Percentiles rank a stretch among this genome's conserved stretches.
phyloP scores from a whole-genome alignment of 306 rosid genomes.

The Quercus suber region DNA sequence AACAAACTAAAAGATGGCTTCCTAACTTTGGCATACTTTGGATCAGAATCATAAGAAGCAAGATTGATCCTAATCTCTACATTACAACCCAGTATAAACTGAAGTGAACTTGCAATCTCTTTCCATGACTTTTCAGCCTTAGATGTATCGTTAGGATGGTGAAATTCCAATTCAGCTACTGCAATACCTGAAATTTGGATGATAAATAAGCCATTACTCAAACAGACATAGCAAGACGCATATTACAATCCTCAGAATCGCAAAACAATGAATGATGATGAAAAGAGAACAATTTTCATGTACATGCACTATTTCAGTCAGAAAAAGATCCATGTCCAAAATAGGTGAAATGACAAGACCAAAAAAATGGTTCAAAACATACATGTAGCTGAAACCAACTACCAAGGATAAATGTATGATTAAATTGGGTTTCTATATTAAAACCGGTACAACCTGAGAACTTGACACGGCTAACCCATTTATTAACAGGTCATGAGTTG shows the following conservation, averaged over 20 bases:
- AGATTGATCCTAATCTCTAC: constrained; percentile 71
- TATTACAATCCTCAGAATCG: neutral
- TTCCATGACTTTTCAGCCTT: constrained; percentile 86
- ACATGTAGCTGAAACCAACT: neutral
- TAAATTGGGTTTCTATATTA: neutral
- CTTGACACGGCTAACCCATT: too few species aligned
- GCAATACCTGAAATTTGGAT: constrained; percentile 55
- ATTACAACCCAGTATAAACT: constrained; percentile 56
- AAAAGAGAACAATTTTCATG: neutral
- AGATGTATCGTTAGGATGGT: constrained; percentile 42
- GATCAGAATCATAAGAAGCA: constrained; percentile 35
- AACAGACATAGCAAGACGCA: neutral
- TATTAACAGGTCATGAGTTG: too few species aligned
- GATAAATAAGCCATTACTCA: neutral
- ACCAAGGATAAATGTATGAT: neutral
- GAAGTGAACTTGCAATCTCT: constrained; percentile 65
- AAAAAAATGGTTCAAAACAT: neutral
- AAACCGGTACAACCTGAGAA: too few species aligned
- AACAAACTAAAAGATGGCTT: constrained; percentile 56
- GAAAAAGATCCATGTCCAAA: neutral
- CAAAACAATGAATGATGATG: neutral
- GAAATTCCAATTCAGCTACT: constrained; percentile 70
- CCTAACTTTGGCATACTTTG: constrained; percentile 44
- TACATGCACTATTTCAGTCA: neutral
- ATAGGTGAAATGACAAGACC: neutral